Evolutionary conservation across 2,329 filamentous ascomycete species (phyloP).

Genomic region (Verticillium isaacii): DNA sequence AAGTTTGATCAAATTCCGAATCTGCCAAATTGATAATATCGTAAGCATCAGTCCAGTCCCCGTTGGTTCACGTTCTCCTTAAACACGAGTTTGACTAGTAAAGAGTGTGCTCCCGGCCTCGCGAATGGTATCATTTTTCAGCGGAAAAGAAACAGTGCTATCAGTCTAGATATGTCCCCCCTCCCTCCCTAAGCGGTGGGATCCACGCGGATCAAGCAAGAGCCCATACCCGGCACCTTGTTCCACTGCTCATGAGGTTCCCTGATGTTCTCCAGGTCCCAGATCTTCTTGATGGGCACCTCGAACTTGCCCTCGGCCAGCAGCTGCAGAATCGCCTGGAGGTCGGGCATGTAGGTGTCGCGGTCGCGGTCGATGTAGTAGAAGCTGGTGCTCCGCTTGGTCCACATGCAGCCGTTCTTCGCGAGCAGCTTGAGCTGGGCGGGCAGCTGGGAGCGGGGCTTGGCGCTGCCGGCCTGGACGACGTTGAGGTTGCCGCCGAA

Average conservation of each 20-base stretch:
- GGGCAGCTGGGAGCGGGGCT: constrained; percentile 24
- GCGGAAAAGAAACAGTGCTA: constrained; percentile 18
- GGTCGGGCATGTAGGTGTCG: constrained; percentile 23
- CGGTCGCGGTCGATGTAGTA: constrained; percentile 30
- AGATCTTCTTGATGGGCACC: constrained; percentile 32
- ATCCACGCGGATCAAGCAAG: neutral
- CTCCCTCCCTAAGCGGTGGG: neutral
- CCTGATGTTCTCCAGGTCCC: constrained; percentile 33
- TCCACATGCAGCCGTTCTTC: constrained; percentile 16
- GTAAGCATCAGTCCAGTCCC: too few species aligned
- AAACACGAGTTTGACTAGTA: too few species aligned
- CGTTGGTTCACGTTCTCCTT: too few species aligned
- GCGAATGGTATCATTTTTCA: too few species aligned
- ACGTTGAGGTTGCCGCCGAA: constrained; percentile 30
- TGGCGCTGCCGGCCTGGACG: constrained; percentile 19
- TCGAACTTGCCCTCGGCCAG: constrained; percentile 23
- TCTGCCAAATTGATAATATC: too few species aligned
- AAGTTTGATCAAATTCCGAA: too few species aligned
- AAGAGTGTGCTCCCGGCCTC: too few species aligned
- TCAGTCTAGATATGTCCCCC: constrained; percentile 4
- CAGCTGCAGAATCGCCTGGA: constrained; percentile 25
- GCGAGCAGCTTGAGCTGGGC: constrained; percentile 29
- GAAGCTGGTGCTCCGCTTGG: constrained; percentile 18
- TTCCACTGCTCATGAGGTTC: constrained; percentile 30
- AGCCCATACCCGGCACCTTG: neutral